Conservation (phyloP, 1,139 yeast species). For the Saccharomycopsis hybrid region DNA sequence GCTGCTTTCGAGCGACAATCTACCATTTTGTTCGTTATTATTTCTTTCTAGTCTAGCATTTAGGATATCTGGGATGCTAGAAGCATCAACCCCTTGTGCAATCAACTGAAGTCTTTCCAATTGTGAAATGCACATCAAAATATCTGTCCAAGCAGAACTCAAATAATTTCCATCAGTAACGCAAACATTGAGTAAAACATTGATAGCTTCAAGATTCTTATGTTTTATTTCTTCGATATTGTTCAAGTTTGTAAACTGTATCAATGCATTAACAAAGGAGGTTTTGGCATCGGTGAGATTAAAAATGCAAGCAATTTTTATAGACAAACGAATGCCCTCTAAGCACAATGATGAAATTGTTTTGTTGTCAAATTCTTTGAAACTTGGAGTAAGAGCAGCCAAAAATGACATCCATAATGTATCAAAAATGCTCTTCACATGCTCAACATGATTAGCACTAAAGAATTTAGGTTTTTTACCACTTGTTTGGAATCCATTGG, state of each 20-base stretch:
- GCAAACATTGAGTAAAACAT: constrained; percentile 69
- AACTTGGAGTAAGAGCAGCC: constrained; percentile 91
- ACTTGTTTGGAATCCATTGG: constrained; percentile 16
- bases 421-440: constrained; percentile 89
- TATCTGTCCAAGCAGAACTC: constrained; percentile 75
- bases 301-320: constrained; percentile 78
- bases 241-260: constrained; percentile 77
- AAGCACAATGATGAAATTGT: constrained; percentile 68
- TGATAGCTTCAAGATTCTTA: constrained; percentile 78
- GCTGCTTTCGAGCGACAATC: constrained; percentile 51
- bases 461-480: constrained; percentile 33
- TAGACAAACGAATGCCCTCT: constrained; percentile 79
- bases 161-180: constrained; percentile 70
- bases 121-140: constrained; percentile 79
- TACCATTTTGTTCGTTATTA: constrained; percentile 21
- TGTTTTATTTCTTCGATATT: constrained; percentile 71
- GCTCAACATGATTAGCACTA: constrained; percentile 77
- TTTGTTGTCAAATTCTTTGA: constrained; percentile 79
- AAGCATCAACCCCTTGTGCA: constrained; percentile 84
- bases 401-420: constrained; percentile 95
- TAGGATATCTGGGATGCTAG: constrained; percentile 78
- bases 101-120: constrained; percentile 84
- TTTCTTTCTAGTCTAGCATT: constrained; percentile 56
- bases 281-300: constrained; percentile 80
- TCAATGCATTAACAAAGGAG: constrained; percentile 84